A percentile compares a stretch with the other conserved stretches of the same genome.
phyloP scores from a whole-genome alignment of 2,329 filamentous ascomycete genomes.

The Xylaria sp. region DNA sequence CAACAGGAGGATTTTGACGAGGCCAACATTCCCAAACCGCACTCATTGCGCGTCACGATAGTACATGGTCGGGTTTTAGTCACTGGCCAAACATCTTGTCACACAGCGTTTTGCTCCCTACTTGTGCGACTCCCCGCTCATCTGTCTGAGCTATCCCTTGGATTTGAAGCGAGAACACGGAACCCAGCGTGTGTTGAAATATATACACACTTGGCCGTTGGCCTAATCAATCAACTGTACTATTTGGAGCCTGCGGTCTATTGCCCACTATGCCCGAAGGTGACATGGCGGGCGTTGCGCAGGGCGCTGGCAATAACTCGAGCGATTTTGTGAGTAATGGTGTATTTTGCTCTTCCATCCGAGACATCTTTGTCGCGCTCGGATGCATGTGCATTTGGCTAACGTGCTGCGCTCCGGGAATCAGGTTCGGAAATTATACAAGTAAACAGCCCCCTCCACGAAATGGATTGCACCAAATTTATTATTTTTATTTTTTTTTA shows the following conservation, averaged over 20 bases:
- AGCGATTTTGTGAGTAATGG: slow-evolving; percentile 85
- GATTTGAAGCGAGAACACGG: slow-evolving; percentile 3
- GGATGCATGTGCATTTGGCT: slow-evolving; percentile 37
- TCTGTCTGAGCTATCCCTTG: background rate
- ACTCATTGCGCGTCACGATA: slow-evolving; percentile 12
- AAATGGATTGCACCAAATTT: no score
- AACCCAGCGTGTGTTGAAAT: slow-evolving; percentile 6
- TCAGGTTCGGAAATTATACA: slow-evolving; percentile 97
- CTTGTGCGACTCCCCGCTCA: slow-evolving; percentile 18
- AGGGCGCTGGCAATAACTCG: slow-evolving; percentile 72
- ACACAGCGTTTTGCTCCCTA: slow-evolving; percentile 16
- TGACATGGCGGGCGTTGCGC: slow-evolving; percentile 46
- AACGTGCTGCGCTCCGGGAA: slow-evolving; percentile 32
- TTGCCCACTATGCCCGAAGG: slow-evolving; percentile 44
- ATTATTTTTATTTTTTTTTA: no score
- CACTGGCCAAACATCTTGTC: slow-evolving; percentile 3
- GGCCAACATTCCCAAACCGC: slow-evolving; percentile 3
- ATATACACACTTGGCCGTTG: slow-evolving; percentile 17
- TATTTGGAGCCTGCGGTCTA: slow-evolving; percentile 21
- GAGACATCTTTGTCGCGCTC: slow-evolving; percentile 31
- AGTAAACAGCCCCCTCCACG: slow-evolving; percentile 71
- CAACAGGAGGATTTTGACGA: background rate
- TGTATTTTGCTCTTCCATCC: slow-evolving; percentile 7
- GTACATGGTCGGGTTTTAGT: background rate
- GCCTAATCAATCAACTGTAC: slow-evolving; percentile 15